Evolutionary conservation across 306 rosid genomes (phyloP), one percentile per base, ranked within the genome.

Genomic region (Carpinus viminea): DNA sequence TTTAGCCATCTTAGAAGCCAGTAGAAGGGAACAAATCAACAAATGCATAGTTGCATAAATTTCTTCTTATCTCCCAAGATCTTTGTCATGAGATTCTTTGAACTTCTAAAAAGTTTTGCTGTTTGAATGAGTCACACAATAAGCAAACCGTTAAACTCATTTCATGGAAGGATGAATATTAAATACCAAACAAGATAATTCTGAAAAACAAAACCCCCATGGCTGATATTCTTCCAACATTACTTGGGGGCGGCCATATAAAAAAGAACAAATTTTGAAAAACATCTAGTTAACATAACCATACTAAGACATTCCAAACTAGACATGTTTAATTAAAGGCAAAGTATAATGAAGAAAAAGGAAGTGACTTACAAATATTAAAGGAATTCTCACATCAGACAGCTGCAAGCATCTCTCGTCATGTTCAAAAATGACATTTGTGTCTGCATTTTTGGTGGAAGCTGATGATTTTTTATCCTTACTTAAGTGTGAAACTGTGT

Each of bases 311-410:
- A 64, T 34, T 34, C 47, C 70, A 16, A 31, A 64, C 70, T 16
- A 59, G 21, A 21, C 45, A 28, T 18, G 68, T 28, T n/a, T 60
- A 45, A 72, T 55, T 68, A 72, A 57, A 4, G 47, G 80, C 46
- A 76, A 47, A 66, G 50, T 73, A 31, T 52, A 74, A 60, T 70
- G 73, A 57, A 45, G 31, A 76, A 53, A 81, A 78, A 71, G 74
- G 84, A 73, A 12, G 55, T 73, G 36, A 87, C 98, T 91, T 83
- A 93, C 98, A 86, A 91, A 93, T 78, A 79, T 81, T 73, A 93
- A 83, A 1, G 97, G 91, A 72, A 91, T 91, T 80, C 98, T 81
- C 80, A 86, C 87, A 68, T 93, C 98, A 82, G 91, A 91, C 60
- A 93, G 84, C 89, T 85, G 94, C 91, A 93, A 83, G 80, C 88